Conservation (phyloP, 805 yeast species). For the Lachancea thermotolerans region DNA sequence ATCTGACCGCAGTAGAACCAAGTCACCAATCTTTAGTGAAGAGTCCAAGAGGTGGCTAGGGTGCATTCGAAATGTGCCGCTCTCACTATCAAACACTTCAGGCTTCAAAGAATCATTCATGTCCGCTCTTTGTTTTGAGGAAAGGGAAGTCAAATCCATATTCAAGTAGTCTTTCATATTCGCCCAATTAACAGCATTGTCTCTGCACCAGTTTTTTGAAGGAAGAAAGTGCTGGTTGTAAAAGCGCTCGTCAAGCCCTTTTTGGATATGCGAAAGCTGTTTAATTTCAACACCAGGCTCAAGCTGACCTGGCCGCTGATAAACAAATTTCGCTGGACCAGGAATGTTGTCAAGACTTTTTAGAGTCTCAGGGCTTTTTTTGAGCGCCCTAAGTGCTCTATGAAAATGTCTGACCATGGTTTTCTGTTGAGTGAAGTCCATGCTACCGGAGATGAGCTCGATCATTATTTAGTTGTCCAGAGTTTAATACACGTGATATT, state of each 20-base stretch:
- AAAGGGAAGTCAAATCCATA: constrained; percentile 1
- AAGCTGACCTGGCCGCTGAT: constrained; percentile 1
- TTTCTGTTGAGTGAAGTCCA: neutral
- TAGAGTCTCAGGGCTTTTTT: neutral
- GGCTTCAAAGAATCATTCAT: constrained; percentile 1
- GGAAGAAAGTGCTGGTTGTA: constrained; percentile 19
- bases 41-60: constrained; percentile 8
- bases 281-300: constrained; percentile 27
- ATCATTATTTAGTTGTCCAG: too few species aligned
- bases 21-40: constrained; percentile 48
- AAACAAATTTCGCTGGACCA: neutral
- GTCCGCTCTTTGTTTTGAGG: neutral
- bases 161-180: constrained; percentile 3
- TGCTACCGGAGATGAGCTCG: neutral
- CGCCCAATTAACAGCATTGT: neutral
- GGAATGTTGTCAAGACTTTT: neutral
- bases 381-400: neutral
- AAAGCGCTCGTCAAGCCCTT: constrained; percentile 17
- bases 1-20: constrained; percentile 45
- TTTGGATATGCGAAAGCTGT: constrained; percentile 15
- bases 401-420: neutral
- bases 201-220: constrained; percentile 21
- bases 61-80: constrained; percentile 5
- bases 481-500: neutral
- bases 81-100: neutral